Conservation (phyloP, 345 rosid species). For the Cardamine chenopodiifolia region DNA sequence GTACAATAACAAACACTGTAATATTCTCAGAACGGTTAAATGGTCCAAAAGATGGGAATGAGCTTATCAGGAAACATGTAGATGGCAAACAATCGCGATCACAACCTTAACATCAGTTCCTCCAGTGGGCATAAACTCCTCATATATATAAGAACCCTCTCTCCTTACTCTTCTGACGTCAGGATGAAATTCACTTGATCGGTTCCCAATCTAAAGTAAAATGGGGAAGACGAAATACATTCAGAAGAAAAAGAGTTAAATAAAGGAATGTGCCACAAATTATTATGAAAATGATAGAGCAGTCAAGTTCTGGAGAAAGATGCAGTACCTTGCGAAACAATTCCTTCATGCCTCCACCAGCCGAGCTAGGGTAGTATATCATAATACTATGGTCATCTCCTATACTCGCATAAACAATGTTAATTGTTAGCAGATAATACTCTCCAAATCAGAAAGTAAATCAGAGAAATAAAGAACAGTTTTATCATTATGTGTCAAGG, state of each 20-base stretch:
- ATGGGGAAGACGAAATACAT: constrained; percentile 3
- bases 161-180: constrained; percentile 98
- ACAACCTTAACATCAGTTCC: constrained; percentile 99
- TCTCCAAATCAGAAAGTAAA: constrained; percentile 5
- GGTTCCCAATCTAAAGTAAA: constrained; percentile 74
- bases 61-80: constrained; percentile 4
- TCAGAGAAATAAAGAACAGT: background rate
- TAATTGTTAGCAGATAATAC: background rate
- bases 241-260: background rate
- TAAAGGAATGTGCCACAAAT: constrained; percentile 6
- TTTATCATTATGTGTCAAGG: background rate
- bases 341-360: constrained; percentile 99
- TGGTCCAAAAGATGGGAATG: constrained; percentile 23
- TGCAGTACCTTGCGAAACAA: constrained; percentile 88
- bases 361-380: constrained; percentile 99
- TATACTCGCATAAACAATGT: constrained; percentile 38
- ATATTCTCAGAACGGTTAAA: background rate
- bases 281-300: constrained; percentile 5
- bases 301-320: constrained; percentile 13
- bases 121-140: constrained; percentile 99
- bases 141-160: constrained; percentile 97
- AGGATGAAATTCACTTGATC: constrained; percentile 98
- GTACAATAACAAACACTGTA: background rate
- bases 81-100: constrained; percentile 17
- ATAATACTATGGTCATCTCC: constrained; percentile 98